Evolutionary conservation across 2,329 filamentous ascomycete genomes (phyloP), one percentile per base, ranked within the genome.

Genomic region (Botrytis tulipae): DNA sequence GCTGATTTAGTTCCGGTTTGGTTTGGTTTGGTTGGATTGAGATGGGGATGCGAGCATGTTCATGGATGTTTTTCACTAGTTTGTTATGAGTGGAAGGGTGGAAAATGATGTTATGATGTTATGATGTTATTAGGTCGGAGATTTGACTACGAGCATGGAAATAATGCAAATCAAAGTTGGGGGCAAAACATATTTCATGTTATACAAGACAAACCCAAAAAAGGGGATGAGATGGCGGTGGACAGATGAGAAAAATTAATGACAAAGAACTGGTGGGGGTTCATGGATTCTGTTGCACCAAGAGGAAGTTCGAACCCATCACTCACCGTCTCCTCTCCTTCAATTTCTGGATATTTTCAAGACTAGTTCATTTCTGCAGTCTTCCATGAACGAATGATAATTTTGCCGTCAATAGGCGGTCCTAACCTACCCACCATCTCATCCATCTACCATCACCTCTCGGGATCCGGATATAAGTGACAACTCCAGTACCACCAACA

Each of bases 171-270:
- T 40, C 14, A 54, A 68, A 32, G 48, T 44, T 69, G 66, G 66
- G 66, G 51, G 48, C 46, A 35, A 42, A 69, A 29, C 7, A 7
- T 29, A 57, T 57, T 8, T 9, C 29, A 68, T 32, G 66, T 68
- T 42, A 32, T 37, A 69, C 66, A 57, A 69, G 29, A 48, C 63
- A 32, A 54, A 5, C 7, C 48, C 2, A 51, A 14, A 7, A 25
- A 54, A 57, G 54, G 48, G 32, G 48, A 69, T 44, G 48, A 42
- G 66, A 59, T 44, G 66, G 66, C 48, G 48, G 66, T 69, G 37
- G 66, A 18, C 48, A 42, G 14, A 29, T 16, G 29, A 22, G 46
- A 32, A 18, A 42, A 25, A 18, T 2, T 44, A 37, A 69, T 44
- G 66, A 42, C 37, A 35, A 57, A 57, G 66, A 69, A 44, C 48